Percentiles rank a stretch among this genome's conserved stretches.
Conservation (phyloP, 2,329 filamentous ascomycete genomes). For the Ceratocystis albifundus region DNA sequence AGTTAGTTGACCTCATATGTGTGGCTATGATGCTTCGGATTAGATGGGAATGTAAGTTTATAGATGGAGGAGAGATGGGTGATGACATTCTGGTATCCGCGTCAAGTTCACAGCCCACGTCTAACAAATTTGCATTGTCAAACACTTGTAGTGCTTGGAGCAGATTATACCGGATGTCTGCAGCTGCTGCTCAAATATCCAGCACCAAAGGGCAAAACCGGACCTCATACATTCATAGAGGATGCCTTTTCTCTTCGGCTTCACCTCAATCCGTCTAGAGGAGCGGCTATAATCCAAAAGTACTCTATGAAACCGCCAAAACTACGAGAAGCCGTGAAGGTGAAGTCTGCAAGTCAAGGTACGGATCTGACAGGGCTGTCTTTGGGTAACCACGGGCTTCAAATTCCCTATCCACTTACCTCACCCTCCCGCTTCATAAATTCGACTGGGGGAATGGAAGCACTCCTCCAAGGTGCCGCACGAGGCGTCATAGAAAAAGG, state of each 20-base stretch:
- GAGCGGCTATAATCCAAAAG: constrained; percentile 54
- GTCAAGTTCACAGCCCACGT: background rate
- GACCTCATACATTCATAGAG: constrained; percentile 68
- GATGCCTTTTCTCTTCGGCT: constrained; percentile 67
- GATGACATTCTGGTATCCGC: background rate
- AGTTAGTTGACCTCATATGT: constrained; percentile 81
- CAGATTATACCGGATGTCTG: constrained; percentile 78
- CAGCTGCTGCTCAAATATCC: constrained; percentile 78
- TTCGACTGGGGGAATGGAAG: constrained; percentile 51
- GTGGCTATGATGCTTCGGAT: constrained; percentile 88
- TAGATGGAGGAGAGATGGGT: too few relatives aligned
- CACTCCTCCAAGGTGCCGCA: constrained; percentile 62
- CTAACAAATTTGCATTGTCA: constrained; percentile 26
- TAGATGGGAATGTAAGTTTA: constrained; percentile 65
- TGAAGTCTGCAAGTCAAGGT: constrained; percentile 20
- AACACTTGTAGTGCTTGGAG: constrained; percentile 53
- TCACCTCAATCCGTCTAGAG: constrained; percentile 52
- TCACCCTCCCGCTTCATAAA: constrained; percentile 43
- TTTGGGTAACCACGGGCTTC: background rate
- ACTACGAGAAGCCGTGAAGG: constrained; percentile 15
- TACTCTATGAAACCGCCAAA: constrained; percentile 51
- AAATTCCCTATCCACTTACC: constrained; percentile 31
- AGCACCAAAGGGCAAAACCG: constrained; percentile 47
- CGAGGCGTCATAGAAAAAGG: constrained; percentile 61
- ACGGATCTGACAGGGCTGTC: constrained; percentile 32